Conservation (phyloP, 176 grass and related monocot species). For the Thalia dealbata region DNA sequence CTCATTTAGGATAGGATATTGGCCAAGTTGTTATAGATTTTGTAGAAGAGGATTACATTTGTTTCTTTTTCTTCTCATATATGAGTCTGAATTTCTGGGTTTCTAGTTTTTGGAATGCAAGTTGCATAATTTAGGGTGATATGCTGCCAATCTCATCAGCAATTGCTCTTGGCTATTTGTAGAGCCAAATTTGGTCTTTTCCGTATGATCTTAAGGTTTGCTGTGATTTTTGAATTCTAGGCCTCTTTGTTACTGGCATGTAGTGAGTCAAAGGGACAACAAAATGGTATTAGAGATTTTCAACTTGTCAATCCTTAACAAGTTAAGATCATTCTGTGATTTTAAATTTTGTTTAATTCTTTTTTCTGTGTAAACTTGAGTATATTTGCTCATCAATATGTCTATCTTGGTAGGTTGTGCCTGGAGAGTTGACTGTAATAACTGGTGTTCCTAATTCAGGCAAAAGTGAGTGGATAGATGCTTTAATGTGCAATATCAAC, state of each 20-base stretch:
- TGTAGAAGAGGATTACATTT: neutral
- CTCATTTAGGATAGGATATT: neutral
- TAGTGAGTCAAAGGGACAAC: too few species aligned
- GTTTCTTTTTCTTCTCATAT: neutral
- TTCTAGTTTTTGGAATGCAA: too few species aligned
- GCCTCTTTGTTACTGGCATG: neutral
- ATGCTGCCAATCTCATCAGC: too few species aligned
- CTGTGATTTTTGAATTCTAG: neutral
- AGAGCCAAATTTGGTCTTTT: neutral
- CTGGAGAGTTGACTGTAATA: constrained; percentile 85
- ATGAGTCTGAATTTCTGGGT: too few species aligned
- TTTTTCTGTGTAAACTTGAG: neutral
- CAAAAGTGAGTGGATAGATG: constrained; percentile 99
- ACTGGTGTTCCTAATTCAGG: constrained; percentile 95
- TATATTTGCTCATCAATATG: neutral
- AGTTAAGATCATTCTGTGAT: too few species aligned
- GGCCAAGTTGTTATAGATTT: neutral
- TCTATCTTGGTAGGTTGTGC: constrained; percentile 49
- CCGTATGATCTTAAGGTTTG: neutral
- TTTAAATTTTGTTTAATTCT: neutral
- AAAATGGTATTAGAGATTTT: neutral
- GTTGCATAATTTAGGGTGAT: too few species aligned
- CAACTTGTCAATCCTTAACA: neutral
- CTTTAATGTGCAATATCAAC: constrained; percentile 88
- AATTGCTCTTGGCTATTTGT: neutral